phyloP scores from a whole-genome alignment of 495 filamentous ascomycete species.

The Hamigera avellanea region DNA sequence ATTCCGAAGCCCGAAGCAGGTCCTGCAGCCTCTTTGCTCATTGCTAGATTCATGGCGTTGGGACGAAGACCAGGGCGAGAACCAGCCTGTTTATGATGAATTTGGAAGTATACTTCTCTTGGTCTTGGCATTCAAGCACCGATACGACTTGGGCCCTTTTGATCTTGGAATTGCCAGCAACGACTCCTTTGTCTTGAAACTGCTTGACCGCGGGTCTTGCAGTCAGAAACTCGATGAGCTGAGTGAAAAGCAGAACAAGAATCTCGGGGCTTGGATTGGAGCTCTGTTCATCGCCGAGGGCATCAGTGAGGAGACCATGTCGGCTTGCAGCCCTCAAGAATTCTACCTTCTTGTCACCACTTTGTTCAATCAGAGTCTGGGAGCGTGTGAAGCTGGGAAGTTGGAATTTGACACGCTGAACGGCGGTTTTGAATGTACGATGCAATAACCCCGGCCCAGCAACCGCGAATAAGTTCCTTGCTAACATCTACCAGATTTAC shows the following conservation, averaged over 20 bases:
- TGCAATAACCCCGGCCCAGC: background rate
- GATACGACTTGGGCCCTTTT: conserved; percentile 58
- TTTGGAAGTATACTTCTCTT: conserved; percentile 83
- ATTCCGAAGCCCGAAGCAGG: conserved; percentile 62
- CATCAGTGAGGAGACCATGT: conserved; percentile 82
- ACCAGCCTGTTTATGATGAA: conserved; percentile 93
- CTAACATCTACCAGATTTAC: conserved; percentile 44
- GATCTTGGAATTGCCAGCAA: conserved; percentile 52
- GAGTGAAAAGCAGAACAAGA: conserved; percentile 59
- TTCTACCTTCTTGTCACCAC: conserved; percentile 90
- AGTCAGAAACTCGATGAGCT: conserved; percentile 54
- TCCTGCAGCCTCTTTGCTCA: conserved; percentile 75
- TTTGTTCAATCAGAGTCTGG: conserved; percentile 72
- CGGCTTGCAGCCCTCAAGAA: conserved; percentile 80
- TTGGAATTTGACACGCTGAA: conserved; percentile 74
- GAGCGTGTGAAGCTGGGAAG: conserved; percentile 57
- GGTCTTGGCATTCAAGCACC: conserved; percentile 69
- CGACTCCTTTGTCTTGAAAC: conserved; percentile 66
- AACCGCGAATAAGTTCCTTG: background rate
- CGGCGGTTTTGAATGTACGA: conserved; percentile 76
- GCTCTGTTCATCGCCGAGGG: conserved; percentile 78
- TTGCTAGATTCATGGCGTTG: conserved; percentile 83
- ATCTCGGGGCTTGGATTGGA: conserved; percentile 73
- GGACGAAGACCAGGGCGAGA: conserved; percentile 88
- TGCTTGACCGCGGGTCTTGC: conserved; percentile 55